Evolutionary conservation across 179 eudicot species (phyloP), one percentile per base, ranked within the genome.

Genomic region (Spergularia azorica): DNA sequence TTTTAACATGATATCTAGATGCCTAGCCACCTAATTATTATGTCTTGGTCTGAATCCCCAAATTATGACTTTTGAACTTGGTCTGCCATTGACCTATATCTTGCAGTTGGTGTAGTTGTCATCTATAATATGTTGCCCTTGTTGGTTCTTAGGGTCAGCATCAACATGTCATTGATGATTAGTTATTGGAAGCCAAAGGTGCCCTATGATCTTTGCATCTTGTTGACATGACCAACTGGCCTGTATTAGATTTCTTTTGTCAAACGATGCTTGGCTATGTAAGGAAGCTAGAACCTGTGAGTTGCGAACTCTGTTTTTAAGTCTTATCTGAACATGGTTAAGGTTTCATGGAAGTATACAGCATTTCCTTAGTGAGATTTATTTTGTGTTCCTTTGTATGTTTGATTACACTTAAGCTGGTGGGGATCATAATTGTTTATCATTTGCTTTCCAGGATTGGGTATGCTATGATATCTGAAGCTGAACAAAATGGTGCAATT

Each of bases 401-500:
- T 56, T 72, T 13, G 16, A 39, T 18, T 70, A 62, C 52, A 57
- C 12, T 48, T 60, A n/a, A 63, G 67, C 6, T 54, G 71, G 50
- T 57, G 59, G 46, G 46, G 50, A 64, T 50, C 55, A 11, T 81
- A 26, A 60, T 60, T 20, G 48, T 78, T 61, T 74, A n/a, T 50
- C 21, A 16, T 78, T 79, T 50, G 60, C 54, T 57, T 48, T 85
- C 67, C 86, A 88, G 94, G 71, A 88, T 88, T 63, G 94, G 90
- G 38, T 79, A 77, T 77, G 81, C 89, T 63, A 90, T 90, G 94
- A 86, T 90, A 73, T 64, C 82, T 61, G 89, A 87, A 55, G 94
- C 94, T n/a, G 92, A 88, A 88, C 86, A 88, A 83, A 87, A 83
- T 76, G 94, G 94, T 64, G 89, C 84, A 51, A 88, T 90, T 62